Base-by-base conservation (phyloP, 2,329 filamentous ascomycete species). In the Albifimbria verrucaria region DNA sequence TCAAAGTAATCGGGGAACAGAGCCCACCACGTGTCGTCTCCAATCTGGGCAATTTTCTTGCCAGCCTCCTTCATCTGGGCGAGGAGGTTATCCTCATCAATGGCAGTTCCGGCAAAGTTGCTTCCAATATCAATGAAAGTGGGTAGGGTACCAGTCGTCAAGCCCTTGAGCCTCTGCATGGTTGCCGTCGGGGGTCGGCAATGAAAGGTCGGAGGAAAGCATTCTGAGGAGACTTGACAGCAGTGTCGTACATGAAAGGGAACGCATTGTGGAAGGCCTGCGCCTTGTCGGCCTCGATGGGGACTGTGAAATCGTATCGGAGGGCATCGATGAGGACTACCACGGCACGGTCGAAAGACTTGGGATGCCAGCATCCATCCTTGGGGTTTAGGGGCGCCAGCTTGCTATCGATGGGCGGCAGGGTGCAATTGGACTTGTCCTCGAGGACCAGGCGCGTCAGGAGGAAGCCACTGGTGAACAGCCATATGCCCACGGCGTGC, bases 11-110 rank as follows among this genome's bases (percentile, higher is more conserved):
- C 90, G 0, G 94, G 94, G 67, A 97, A 99, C 17, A 99, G 77
- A 43, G 90, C 82, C 59, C 92, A 89, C 94, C 94, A 99, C 4
- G 94, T 99, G 72, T 99, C 93, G 68, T 99, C 94, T n/a, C 94
- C 94, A 36, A 99, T 76, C 65, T 99, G 95, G 6, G 92, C 94
- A 60, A 99, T 83, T 58, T 82, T 89, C 77, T 91, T 74, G 70
- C 82, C 65, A 72, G 85, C 72, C 74, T 88, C 66, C 70, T 78
- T 68, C 75, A 89, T 68, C 71, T 96, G 71, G 79, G 86, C 73
- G 73, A 89, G 65, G 73, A 87, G 60, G 75, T 95, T 77, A 68
- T 99, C 94, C 75, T 99, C 94, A 53, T 97, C 92, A 61, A 99
- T 97, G 6, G 90, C 90, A 3, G 89, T 96, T 2, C 94, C 94